Conservation (phyloP, 202 grass and related monocot genomes). For the Digitaria exilis region DNA sequence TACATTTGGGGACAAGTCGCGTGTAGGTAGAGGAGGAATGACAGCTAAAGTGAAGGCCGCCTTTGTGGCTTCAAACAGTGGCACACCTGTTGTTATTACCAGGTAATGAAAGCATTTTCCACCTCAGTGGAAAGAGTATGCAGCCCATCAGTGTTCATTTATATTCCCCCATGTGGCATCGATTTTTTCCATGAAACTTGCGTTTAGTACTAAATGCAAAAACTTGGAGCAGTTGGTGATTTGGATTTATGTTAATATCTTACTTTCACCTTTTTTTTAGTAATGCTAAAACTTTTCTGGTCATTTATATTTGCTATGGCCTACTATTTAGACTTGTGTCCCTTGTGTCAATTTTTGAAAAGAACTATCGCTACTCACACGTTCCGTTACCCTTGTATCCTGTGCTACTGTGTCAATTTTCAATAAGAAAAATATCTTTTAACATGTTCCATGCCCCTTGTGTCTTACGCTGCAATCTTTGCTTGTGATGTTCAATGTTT, state of each 20-base stretch:
- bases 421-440: background rate
- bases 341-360: background rate
- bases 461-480: background rate
- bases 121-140: too few relatives aligned
- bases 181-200: too few relatives aligned
- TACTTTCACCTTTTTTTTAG: background rate
- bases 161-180: too few relatives aligned
- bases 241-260: too few relatives aligned
- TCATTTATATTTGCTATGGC: background rate
- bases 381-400: too few relatives aligned
- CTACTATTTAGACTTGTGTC: background rate
- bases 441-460: background rate
- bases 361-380: background rate
- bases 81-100: conserved; percentile 89
- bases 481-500: conserved; percentile 3
- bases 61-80: conserved; percentile 71
- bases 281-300: background rate
- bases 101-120: conserved; percentile 47
- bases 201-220: too few relatives aligned
- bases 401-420: background rate
- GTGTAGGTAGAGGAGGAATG: conserved; percentile 98
- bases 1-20: conserved; percentile 97
- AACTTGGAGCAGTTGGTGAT: too few relatives aligned
- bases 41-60: conserved; percentile 96
- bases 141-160: too few relatives aligned